Evolutionary conservation across 2,329 filamentous ascomycete species (phyloP).

Genomic region (Ceratocystiopsis sp.): DNA sequence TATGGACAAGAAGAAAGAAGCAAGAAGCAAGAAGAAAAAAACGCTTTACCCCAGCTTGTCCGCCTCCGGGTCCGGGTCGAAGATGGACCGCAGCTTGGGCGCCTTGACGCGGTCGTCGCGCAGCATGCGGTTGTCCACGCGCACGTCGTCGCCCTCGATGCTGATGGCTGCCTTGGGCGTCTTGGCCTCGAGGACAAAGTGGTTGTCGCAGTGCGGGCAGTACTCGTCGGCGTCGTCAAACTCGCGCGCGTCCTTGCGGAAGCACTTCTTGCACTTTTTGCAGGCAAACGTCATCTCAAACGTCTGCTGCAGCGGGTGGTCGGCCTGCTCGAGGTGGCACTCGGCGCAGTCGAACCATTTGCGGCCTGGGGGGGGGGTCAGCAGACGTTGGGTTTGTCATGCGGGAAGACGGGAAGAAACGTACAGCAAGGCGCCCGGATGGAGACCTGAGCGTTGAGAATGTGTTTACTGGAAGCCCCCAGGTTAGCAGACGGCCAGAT

Average conservation of each 20-base stretch:
- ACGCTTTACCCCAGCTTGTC: constrained; percentile 52
- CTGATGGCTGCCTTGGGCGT: constrained; percentile 69
- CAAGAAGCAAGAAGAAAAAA: no score
- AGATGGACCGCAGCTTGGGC: constrained; percentile 46
- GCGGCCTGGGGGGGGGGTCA: constrained; percentile 35
- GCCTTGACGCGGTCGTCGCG: constrained; percentile 66
- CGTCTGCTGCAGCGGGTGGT: constrained; percentile 57
- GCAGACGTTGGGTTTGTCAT: background rate
- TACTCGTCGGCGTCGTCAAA: constrained; percentile 98
- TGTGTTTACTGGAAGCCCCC: constrained; percentile 57
- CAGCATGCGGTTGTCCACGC: constrained; percentile 78
- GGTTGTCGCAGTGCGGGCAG: constrained; percentile 98
- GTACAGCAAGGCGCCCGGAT: constrained; percentile 92
- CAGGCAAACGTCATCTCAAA: constrained; percentile 90
- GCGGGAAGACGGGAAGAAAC: constrained; percentile 13
- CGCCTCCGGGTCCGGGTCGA: constrained; percentile 58
- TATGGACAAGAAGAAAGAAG: no score
- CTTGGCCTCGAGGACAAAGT: constrained; percentile 82
- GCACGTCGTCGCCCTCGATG: constrained; percentile 79
- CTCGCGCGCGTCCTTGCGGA: constrained; percentile 80
- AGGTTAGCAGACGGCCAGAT: background rate
- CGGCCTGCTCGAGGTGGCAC: constrained; percentile 71
- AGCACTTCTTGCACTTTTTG: constrained; percentile 98
- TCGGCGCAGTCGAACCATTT: constrained; percentile 99
- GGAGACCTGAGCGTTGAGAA: constrained; percentile 93